Percentiles rank a stretch among this genome's conserved stretches.
Evolutionary conservation across 1,139 yeast genomes (phyloP).

Genomic region (Yamadazyma mexicana): DNA sequence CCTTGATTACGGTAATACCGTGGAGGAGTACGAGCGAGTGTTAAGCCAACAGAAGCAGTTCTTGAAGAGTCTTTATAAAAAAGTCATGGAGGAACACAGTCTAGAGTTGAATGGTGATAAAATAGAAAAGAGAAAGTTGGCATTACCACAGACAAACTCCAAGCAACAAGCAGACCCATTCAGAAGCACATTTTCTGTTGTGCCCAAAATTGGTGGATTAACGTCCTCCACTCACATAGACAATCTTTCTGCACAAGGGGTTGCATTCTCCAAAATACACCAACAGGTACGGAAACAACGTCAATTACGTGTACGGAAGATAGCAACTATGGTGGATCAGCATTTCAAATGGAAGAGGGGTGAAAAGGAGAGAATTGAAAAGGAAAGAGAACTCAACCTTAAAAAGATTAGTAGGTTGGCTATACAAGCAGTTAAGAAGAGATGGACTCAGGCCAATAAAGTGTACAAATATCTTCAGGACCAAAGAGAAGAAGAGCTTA

Average conservation of each 20-base stretch:
- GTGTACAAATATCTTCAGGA: conserved; percentile 59
- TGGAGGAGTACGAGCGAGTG: conserved; percentile 34
- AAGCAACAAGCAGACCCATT: conserved; percentile 44
- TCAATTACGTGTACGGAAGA: conserved; percentile 65
- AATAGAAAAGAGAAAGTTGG: conserved; percentile 44
- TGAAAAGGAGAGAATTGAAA: conserved; percentile 78
- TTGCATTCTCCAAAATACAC: conserved; percentile 68
- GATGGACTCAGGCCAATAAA: conserved; percentile 90
- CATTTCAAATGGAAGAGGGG: conserved; percentile 86
- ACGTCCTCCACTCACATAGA: conserved; percentile 63
- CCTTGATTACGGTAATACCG: conserved; percentile 33
- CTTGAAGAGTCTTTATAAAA: conserved; percentile 29
- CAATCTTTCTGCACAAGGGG: conserved; percentile 74
- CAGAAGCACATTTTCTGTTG: conserved; percentile 37
- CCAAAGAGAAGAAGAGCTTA: conserved; percentile 66
- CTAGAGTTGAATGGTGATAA: conserved; percentile 45
- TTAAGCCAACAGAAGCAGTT: conserved; percentile 33
- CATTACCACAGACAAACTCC: conserved; percentile 43
- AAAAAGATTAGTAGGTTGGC: conserved; percentile 74
- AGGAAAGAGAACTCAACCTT: conserved; percentile 68
- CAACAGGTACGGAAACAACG: conserved; percentile 67
- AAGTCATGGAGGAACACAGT: conserved; percentile 34
- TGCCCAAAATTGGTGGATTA: conserved; percentile 42
- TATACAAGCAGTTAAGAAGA: conserved; percentile 79
- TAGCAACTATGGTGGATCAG: conserved; percentile 80